Base-by-base conservation (phyloP, 1,284 basidiomycete species). In the Ustilago curta region DNA sequence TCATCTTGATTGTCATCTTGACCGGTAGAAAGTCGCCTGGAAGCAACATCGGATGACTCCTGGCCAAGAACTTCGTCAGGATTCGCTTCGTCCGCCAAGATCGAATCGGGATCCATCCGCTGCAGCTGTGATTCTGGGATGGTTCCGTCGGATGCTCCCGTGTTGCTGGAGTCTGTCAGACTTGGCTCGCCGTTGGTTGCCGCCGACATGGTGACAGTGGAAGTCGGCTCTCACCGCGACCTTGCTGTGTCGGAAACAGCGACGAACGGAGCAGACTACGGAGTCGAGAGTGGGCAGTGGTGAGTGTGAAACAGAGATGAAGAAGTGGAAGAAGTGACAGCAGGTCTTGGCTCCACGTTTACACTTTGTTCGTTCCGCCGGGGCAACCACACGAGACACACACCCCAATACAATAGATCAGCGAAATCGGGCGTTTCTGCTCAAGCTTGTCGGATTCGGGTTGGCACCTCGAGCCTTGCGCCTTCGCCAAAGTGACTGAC, bases 71-170 rank as follows among this genome's bases (percentile, higher is more conserved):
- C 56, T 43, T 65, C 56, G 39, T 79, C 70, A 19, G 76, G 72
- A 48, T 81, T 69, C 45, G 77, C 79, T 25, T 80, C 79, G 55
- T 81, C 79, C 25, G 78, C 78, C 47, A 81, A 51, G 44, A 81
- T 80, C 14, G 77, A 65, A 25, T 81, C 78, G 2, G 79, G 79
- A 59, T 80, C 70, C 47, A 67, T 59, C 37, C 79, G 59, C 25
- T 59, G 60, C 29, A 81, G 48, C 35, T 70, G 61, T 14, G 72
- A 65, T 19, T 76, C 69, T 39, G 66, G 42, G 0, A 64, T 42
- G 44, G 47, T 19, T 31, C 44, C 37, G 29, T 59, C 58, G 37
- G 57, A 23, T 6, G 39, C 32, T 14, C 43, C 51, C 19, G 63
- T 18, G 32, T 54, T 43, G 50, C 27, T 29, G 47, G 29, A 44